Conservation (phyloP, 371 early-diverging fungal genomes). For the Actinomucor elegans region DNA sequence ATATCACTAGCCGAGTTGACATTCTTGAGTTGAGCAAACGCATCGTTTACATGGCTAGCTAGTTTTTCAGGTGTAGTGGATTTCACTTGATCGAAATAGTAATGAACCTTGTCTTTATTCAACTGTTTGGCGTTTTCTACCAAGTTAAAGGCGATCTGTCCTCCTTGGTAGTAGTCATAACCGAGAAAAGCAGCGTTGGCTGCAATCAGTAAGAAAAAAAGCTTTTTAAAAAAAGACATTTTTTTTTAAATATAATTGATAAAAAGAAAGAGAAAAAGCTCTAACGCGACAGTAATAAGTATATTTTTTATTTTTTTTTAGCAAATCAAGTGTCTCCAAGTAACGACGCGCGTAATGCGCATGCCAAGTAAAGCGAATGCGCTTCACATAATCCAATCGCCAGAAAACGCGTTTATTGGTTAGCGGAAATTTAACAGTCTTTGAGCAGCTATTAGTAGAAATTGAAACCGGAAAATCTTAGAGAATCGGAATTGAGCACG, state of each 20-base stretch:
- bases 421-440: too few species aligned
- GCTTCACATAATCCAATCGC: too few species aligned
- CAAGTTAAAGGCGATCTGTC: slow-evolving; percentile 55
- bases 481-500: too few species aligned
- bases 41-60: slow-evolving; percentile 48
- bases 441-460: too few species aligned
- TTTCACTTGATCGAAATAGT: slow-evolving; percentile 37
- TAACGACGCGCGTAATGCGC: too few species aligned
- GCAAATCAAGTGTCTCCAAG: slow-evolving; percentile 2
- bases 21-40: slow-evolving; percentile 60
- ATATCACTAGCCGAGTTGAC: slow-evolving; percentile 49
- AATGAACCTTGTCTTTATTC: slow-evolving; percentile 44
- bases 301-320: not conserved
- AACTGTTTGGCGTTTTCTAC: slow-evolving; percentile 54
- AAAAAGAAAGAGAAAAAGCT: slow-evolving; percentile 5
- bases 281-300: not conserved
- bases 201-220: slow-evolving; percentile 38
- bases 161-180: slow-evolving; percentile 49
- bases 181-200: slow-evolving; percentile 40
- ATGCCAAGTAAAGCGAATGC: too few species aligned
- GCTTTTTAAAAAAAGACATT: slow-evolving; percentile 32
- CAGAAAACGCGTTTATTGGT: too few species aligned
- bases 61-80: slow-evolving; percentile 47
- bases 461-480: too few species aligned
- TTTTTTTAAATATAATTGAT: not conserved